These are phyloP conservation scores for Lactarius psammicola DNA, from an alignment of 768 basidiomycete species.

Conservation along the genomic window DNA sequence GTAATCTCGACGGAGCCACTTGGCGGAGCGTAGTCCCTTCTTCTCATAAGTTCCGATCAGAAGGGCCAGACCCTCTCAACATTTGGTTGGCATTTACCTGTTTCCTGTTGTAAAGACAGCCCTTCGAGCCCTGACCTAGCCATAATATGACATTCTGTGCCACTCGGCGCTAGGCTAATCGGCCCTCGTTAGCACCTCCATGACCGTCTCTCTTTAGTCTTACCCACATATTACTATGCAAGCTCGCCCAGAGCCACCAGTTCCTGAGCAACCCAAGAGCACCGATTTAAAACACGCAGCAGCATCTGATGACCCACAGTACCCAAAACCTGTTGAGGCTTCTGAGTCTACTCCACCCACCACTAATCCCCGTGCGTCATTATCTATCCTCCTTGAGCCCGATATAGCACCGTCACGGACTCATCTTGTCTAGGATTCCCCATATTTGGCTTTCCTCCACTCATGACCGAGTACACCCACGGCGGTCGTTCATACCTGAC, in stretches of 20 bases:
- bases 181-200: neutral
- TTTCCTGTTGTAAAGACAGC: no score
- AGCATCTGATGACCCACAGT: conserved; percentile 45
- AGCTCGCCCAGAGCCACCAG: conserved; percentile 17
- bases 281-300: conserved; percentile 49
- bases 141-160: neutral
- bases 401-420: conserved; percentile 35
- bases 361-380: conserved; percentile 44
- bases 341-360: conserved; percentile 62
- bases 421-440: conserved; percentile 60
- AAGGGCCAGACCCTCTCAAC: no score
- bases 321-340: conserved; percentile 61
- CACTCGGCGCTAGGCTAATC: neutral
- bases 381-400: conserved; percentile 4
- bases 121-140: neutral
- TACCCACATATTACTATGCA: neutral
- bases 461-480: conserved; percentile 60
- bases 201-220: neutral
- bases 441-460: conserved; percentile 53
- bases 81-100: no score
- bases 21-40: no score
- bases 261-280: conserved; percentile 50
- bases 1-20: no score
- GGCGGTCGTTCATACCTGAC: conserved; percentile 54
- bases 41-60: no score